These are phyloP conservation scores for Russula abietina DNA, from an alignment of 768 basidiomycete species.

Conservation along the genomic window DNA sequence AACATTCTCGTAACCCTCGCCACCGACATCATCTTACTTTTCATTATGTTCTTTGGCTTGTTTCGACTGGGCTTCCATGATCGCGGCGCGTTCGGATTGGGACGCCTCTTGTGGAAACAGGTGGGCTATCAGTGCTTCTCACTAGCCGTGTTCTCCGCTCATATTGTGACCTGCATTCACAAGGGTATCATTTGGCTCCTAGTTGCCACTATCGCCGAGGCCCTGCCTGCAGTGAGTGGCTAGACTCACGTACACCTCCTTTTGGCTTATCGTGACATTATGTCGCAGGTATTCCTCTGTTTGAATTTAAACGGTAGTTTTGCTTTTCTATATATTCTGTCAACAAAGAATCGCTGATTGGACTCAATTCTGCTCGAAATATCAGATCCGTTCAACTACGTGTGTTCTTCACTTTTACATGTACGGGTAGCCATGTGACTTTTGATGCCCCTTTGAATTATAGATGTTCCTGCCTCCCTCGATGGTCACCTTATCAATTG, in stretches of 20 bases:
- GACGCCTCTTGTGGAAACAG: constrained; percentile 2
- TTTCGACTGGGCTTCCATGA: neutral
- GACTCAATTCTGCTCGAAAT: neutral
- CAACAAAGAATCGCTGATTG: neutral
- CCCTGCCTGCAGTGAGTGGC: neutral
- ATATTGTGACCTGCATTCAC: neutral
- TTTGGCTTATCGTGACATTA: neutral
- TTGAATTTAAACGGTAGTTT: neutral
- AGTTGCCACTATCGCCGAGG: neutral
- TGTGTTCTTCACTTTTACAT: neutral
- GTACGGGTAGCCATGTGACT: no score
- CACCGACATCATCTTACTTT: neutral
- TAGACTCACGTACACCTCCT: no score
- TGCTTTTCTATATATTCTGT: neutral
- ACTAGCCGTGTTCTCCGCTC: neutral
- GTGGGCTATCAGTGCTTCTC: neutral
- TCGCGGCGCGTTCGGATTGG: neutral
- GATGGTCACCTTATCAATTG: neutral
- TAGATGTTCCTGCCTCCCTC: neutral
- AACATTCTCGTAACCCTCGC: neutral
- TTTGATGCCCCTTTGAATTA: neutral
- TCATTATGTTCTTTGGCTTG: neutral
- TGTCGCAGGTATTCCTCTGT: neutral
- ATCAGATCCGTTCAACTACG: neutral
- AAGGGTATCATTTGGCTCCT: constrained; percentile 3